Evolutionary conservation across 371 early-diverging fungal species (phyloP), one percentile per base, ranked within the genome.

Genomic region (Lichtheimia hyalospora): DNA sequence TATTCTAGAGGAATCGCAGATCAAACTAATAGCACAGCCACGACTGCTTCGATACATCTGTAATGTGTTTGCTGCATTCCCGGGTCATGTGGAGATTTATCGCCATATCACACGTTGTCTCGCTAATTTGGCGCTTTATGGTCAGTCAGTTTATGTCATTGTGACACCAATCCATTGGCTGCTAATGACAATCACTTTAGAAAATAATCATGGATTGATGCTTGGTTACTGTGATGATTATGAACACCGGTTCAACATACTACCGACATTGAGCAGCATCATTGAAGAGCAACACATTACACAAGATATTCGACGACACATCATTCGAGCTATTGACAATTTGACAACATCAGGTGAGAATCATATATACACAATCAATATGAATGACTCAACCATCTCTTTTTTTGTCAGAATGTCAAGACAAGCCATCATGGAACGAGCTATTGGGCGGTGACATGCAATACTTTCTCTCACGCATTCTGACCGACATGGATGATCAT

Each of bases 51-150:
- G 57, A 24, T 69, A 75, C 41, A 60, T 80, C 10, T 83, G 84
- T 58, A 57, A 71, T 15, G 71, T 72, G 0, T 70, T 73, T 10
- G 66, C 68, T 1, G 49, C 58, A 1, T 71, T 72, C 23, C 61
- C 73, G 3, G 51, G 62, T 16, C 73, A 76, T 48, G 61, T 52
- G 2, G 80, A 80, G 53, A 69, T 73, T 25, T 77, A 77, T 61
- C 73, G 80, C 25, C 86, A 85, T 69, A 77, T 83, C 15, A 82
- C 83, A 18, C 76, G 86, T 8, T 75, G 81, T 27, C 52, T 85
- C 18, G 86, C 86, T 2, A 85, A 85, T 52, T 63, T 85, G 27
- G 79, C 84, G 3, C 71, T 83, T 23, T 84, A 85, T 68, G 77
- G 85, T 81, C 66, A 61, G 70, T 18, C 58, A 51, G 49, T 66